A percentile compares a stretch with the other conserved stretches of the same genome.
Evolutionary conservation across 2,329 filamentous ascomycete species (phyloP).

Genomic region (Phaeophleospora eucalypticola): DNA sequence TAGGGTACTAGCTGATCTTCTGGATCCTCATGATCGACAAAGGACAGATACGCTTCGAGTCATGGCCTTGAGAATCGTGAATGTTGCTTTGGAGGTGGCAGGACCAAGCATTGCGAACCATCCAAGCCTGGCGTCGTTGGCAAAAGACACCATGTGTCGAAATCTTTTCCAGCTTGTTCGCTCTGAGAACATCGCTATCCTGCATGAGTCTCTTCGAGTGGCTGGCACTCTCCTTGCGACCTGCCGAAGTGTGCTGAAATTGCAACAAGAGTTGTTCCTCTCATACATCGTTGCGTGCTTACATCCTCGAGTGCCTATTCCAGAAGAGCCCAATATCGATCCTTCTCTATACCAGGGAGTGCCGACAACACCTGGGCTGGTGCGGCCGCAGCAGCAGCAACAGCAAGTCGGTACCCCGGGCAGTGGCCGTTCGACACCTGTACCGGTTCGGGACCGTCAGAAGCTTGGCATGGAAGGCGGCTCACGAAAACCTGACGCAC

Average conservation of each 20-base stretch:
- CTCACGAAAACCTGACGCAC: conserved; percentile 84
- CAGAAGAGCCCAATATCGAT: conserved; percentile 83
- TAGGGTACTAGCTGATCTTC: conserved; percentile 83
- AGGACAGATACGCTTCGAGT: conserved; percentile 94
- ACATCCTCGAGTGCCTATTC: conserved; percentile 91
- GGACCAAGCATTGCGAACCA: conserved; percentile 93
- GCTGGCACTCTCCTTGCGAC: conserved; percentile 87
- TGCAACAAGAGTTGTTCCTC: conserved; percentile 93
- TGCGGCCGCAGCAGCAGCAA: conserved; percentile 56
- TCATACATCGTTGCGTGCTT: conserved; percentile 92
- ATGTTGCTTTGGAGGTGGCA: conserved; percentile 93
- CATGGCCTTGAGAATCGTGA: conserved; percentile 95
- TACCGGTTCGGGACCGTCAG: conserved; percentile 86
- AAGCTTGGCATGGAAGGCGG: conserved; percentile 90
- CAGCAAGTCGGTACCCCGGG: conserved; percentile 48
- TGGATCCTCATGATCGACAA: conserved; percentile 88
- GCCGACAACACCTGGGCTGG: conserved; percentile 81
- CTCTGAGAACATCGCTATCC: conserved; percentile 91
- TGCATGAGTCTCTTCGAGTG: conserved; percentile 89
- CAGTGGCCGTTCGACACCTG: conserved; percentile 83
- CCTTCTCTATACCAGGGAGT: conserved; percentile 89
- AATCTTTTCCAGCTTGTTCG: conserved; percentile 94
- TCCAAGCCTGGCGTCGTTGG: conserved; percentile 78
- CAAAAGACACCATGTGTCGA: conserved; percentile 87
- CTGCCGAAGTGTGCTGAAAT: conserved; percentile 82